Conservation (phyloP, 257 asterid species). For the Lycium barbarum region DNA sequence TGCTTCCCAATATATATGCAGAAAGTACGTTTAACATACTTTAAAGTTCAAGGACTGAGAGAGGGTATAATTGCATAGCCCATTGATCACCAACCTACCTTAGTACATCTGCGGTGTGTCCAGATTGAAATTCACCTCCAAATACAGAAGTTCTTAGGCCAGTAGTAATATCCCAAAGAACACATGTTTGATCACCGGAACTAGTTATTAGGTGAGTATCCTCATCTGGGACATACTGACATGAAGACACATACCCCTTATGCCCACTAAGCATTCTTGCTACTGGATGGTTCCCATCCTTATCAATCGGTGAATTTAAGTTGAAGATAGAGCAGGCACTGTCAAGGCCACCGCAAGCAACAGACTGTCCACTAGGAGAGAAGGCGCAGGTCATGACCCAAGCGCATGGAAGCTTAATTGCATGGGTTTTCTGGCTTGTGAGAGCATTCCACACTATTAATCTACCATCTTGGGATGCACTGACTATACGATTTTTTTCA, state of each 20-base stretch:
- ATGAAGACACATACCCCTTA: constrained; percentile 92
- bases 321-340: constrained; percentile 94
- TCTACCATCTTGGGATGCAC: constrained; percentile 99
- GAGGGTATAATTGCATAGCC: not conserved
- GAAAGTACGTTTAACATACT: not conserved
- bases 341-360: constrained; percentile 98
- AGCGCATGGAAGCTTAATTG: constrained; percentile 94
- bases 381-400: constrained; percentile 99
- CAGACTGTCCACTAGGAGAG: constrained; percentile 91
- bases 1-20: constrained; percentile 1
- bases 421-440: constrained; percentile 96
- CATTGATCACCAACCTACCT: constrained; percentile 53
- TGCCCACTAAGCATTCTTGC: constrained; percentile 90
- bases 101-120: constrained; percentile 87
- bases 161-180: constrained; percentile 96
- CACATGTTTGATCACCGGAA: constrained; percentile 97
- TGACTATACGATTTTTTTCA: constrained; percentile 92
- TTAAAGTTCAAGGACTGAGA: not conserved
- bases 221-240: constrained; percentile 95
- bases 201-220: constrained; percentile 88
- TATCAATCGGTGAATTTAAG: constrained; percentile 84
- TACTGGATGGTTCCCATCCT: constrained; percentile 83
- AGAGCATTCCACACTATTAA: constrained; percentile 98
- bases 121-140: constrained; percentile 98
- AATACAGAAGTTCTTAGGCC: constrained; percentile 91